Percentiles rank a stretch among this genome's conserved stretches.
Conservation (phyloP, 148 eudicot genomes). For the Chenopodium berlandieri region DNA sequence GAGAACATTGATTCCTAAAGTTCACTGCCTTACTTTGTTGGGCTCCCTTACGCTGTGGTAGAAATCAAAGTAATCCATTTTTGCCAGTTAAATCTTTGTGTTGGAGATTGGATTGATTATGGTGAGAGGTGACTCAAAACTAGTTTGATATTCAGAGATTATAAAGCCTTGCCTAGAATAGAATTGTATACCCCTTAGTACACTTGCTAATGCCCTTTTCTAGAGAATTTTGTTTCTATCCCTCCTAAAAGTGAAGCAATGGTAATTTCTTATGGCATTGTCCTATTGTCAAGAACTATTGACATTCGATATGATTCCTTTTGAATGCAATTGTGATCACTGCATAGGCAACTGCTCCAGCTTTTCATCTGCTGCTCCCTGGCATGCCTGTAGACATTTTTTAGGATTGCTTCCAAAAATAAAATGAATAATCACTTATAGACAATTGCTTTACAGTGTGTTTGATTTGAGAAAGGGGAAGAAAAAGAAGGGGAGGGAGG, state of each 20-base stretch:
- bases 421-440: not conserved
- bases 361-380: not conserved
- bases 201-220: not conserved
- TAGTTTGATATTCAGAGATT: not conserved
- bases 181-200: not conserved
- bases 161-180: not conserved
- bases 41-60: not conserved
- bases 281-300: not conserved
- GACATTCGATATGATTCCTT: not conserved
- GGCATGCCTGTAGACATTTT: not conserved
- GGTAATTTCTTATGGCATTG: not conserved
- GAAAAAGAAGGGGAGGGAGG: too few relatives aligned
- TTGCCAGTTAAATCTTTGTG: not conserved
- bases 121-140: not conserved
- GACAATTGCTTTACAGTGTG: not conserved
- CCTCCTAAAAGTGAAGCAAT: not conserved
- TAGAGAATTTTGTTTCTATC: not conserved
- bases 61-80: not conserved
- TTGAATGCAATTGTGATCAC: too few relatives aligned
- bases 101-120: slow-evolving; percentile 6
- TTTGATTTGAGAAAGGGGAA: too few relatives aligned
- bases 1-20: not conserved
- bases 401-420: not conserved
- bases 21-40: too few relatives aligned
- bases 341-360: not conserved